Evolutionary conservation across 2,329 filamentous ascomycete genomes (phyloP).

Genomic region (Zymoseptoria ardabiliae): DNA sequence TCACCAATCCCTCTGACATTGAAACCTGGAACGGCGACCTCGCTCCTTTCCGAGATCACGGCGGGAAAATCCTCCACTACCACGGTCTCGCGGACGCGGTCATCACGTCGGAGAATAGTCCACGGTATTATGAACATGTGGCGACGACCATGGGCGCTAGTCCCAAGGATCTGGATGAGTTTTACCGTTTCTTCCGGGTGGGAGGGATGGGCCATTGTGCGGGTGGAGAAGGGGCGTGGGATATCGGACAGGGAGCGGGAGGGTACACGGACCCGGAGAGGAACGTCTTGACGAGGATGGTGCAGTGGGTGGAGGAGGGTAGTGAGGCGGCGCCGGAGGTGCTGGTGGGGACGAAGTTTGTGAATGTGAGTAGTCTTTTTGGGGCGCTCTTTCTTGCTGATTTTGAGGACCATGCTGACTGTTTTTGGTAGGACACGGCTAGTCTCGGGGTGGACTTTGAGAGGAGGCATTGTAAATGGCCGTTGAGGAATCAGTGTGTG

Average conservation of each 20-base stretch:
- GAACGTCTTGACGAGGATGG: constrained; percentile 43
- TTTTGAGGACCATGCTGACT: no score
- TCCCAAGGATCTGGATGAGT: constrained; percentile 40
- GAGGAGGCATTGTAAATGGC: constrained; percentile 39
- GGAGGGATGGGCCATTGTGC: constrained; percentile 46
- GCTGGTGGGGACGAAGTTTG: constrained; percentile 36
- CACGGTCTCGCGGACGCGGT: constrained; percentile 32
- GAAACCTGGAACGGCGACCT: constrained; percentile 39
- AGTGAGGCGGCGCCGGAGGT: constrained; percentile 18
- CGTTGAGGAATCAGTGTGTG: constrained; percentile 21
- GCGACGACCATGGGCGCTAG: constrained; percentile 40
- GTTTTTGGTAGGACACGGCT: no score
- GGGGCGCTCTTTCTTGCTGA: no score
- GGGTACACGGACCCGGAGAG: constrained; percentile 24
- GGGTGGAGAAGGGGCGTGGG: constrained; percentile 39
- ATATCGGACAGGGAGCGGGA: constrained; percentile 31
- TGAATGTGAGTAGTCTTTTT: no score
- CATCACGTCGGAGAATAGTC: constrained; percentile 39
- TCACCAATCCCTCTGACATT: constrained; percentile 32
- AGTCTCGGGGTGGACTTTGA: constrained; percentile 41
- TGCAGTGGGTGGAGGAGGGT: constrained; percentile 30
- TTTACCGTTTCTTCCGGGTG: constrained; percentile 48
- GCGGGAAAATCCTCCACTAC: constrained; percentile 43
- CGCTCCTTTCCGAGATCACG: constrained; percentile 31
- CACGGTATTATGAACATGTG: constrained; percentile 41